A percentile compares a stretch with the other conserved stretches of the same genome.
These are phyloP conservation scores for Whalleya microplaca DNA, from an alignment of 2,329 filamentous ascomycete species.

Conservation along the genomic window DNA sequence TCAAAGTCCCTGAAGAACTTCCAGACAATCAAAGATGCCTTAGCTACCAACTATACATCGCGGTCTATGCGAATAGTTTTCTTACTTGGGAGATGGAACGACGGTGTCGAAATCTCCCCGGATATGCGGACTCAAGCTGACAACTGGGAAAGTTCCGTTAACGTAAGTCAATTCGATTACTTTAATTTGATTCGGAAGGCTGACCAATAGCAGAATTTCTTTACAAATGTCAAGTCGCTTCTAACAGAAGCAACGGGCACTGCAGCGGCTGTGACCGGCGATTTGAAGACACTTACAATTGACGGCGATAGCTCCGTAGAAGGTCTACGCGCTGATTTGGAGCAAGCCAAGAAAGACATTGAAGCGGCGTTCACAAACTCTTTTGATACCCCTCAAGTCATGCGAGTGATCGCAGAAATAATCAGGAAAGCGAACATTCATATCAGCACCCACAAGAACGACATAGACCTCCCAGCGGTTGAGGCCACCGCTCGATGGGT, in stretches of 20 bases:
- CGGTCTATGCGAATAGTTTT: constrained; percentile 84
- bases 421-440: constrained; percentile 76
- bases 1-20: constrained; percentile 96
- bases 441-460: constrained; percentile 51
- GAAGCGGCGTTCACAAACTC: constrained; percentile 74
- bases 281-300: constrained; percentile 45
- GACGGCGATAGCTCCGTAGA: constrained; percentile 36
- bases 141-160: constrained; percentile 79
- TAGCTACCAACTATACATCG: constrained; percentile 72
- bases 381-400: constrained; percentile 81
- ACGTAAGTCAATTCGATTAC: constrained; percentile 48
- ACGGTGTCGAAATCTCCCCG: constrained; percentile 87
- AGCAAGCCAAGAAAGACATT: constrained; percentile 59
- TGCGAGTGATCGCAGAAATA: constrained; percentile 77
- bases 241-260: constrained; percentile 48
- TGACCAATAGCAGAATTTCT: constrained; percentile 55
- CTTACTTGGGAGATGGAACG: constrained; percentile 85
- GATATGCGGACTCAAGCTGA: constrained; percentile 76
- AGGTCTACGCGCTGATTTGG: constrained; percentile 45
- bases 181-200: background rate
- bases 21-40: constrained; percentile 84
- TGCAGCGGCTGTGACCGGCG: constrained; percentile 26
- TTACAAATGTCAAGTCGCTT: constrained; percentile 59
- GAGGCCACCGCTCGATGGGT: constrained; percentile 74
- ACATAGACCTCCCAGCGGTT: constrained; percentile 50